Conservation (phyloP, 2,329 filamentous ascomycete species). For the Arachnomyces sp. region DNA sequence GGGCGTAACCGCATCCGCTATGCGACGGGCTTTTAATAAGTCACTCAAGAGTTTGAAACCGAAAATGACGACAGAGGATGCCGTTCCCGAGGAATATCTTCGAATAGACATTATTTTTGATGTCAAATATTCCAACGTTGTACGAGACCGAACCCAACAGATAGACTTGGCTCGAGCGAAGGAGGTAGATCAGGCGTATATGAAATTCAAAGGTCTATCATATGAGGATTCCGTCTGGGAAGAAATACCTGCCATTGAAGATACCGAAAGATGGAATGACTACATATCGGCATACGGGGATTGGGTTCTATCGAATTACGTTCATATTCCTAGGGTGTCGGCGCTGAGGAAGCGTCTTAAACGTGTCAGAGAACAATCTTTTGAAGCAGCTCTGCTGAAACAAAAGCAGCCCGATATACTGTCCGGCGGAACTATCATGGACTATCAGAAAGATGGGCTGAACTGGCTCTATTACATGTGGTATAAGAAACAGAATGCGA, state of each 20-base stretch:
- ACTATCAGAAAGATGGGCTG: slow-evolving; percentile 83
- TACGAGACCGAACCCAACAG: slow-evolving; percentile 53
- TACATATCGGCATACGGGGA: slow-evolving; percentile 81
- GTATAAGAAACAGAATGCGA: slow-evolving; percentile 72
- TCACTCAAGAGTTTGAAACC: slow-evolving; percentile 55
- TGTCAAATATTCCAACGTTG: slow-evolving; percentile 59
- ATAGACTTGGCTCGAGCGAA: slow-evolving; percentile 64
- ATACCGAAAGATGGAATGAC: slow-evolving; percentile 63
- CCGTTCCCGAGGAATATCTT: slow-evolving; percentile 79
- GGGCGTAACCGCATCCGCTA: slow-evolving; percentile 55
- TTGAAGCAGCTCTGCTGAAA: slow-evolving; percentile 59
- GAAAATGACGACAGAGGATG: slow-evolving; percentile 65
- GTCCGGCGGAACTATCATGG: slow-evolving; percentile 76
- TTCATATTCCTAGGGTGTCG: slow-evolving; percentile 49
- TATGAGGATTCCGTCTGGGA: slow-evolving; percentile 95
- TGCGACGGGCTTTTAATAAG: slow-evolving; percentile 70
- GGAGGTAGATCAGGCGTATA: slow-evolving; percentile 64
- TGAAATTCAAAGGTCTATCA: slow-evolving; percentile 87
- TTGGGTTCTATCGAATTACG: slow-evolving; percentile 71
- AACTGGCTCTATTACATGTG: slow-evolving; percentile 96
- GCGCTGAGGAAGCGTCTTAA: slow-evolving; percentile 61
- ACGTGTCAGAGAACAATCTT: slow-evolving; percentile 58
- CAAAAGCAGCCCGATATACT: slow-evolving; percentile 66
- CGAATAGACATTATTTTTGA: slow-evolving; percentile 84
- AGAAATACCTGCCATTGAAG: slow-evolving; percentile 58